Conservation (phyloP, 1,284 basidiomycete species). For the Ganoderma sinense region DNA sequence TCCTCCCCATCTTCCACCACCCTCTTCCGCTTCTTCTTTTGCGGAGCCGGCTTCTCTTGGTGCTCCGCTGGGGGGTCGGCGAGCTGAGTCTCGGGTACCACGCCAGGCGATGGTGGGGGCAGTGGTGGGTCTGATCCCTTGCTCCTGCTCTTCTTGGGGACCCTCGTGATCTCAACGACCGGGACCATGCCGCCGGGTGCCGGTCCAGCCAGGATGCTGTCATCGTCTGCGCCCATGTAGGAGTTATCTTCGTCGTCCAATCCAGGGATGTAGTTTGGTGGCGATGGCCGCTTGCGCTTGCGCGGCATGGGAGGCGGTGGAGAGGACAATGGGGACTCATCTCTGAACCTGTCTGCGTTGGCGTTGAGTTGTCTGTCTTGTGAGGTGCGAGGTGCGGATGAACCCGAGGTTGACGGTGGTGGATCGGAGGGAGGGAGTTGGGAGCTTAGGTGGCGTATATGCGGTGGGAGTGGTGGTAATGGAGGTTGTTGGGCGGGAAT, state of each 20-base stretch:
- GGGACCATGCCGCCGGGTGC: not conserved
- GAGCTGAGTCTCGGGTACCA: slow-evolving; percentile 26
- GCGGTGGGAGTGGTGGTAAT: slow-evolving; percentile 1
- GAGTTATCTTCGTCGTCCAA: slow-evolving; percentile 9
- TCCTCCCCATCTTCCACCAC: slow-evolving; percentile 25
- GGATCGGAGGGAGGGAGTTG: slow-evolving; percentile 45
- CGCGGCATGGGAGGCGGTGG: slow-evolving; percentile 33
- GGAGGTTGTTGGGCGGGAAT: not conserved
- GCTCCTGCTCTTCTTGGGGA: slow-evolving; percentile 1
- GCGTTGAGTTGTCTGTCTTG: not conserved
- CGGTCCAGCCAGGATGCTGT: slow-evolving; percentile 1
- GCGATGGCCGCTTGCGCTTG: slow-evolving; percentile 37
- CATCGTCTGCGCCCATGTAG: slow-evolving; percentile 27
- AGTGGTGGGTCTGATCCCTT: slow-evolving; percentile 15
- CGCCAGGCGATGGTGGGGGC: slow-evolving; percentile 21
- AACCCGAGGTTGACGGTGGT: slow-evolving; percentile 34
- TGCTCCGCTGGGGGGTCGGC: slow-evolving; percentile 12
- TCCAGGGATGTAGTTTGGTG: not conserved
- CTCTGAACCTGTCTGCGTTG: slow-evolving; percentile 1
- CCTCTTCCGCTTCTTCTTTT: slow-evolving; percentile 28
- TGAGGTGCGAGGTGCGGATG: slow-evolving; percentile 16
- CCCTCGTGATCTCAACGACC: not conserved
- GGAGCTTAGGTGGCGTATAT: slow-evolving; percentile 26
- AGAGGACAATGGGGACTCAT: slow-evolving; percentile 37
- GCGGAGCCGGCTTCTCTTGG: slow-evolving; percentile 3